Percentiles rank a stretch among this genome's conserved stretches.
These are phyloP conservation scores for Phytophthora agathidicida DNA, from an alignment of 352 stramenopile genomes.

Conservation along the genomic window DNA sequence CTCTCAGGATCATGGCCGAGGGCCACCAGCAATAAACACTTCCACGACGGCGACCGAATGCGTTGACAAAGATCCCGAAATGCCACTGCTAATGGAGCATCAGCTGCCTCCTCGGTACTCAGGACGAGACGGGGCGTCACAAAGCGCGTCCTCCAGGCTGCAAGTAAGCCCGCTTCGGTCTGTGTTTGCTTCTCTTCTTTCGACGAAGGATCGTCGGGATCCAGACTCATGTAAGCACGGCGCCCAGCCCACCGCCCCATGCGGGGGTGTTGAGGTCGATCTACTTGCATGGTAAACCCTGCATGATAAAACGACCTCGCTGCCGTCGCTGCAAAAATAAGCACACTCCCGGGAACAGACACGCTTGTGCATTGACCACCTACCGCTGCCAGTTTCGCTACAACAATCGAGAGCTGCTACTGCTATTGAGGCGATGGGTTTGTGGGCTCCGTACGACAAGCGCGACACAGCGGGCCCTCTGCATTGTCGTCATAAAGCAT, in stretches of 20 bases:
- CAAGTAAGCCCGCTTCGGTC: conserved; percentile 7
- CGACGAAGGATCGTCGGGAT: not conserved
- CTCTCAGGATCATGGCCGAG: conserved; percentile 26
- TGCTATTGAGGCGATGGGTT: too few relatives aligned
- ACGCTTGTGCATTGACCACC: too few relatives aligned
- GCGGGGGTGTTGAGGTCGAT: conserved; percentile 1
- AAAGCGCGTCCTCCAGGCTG: conserved; percentile 11
- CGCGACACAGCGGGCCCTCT: too few relatives aligned
- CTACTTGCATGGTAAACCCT: conserved; percentile 22
- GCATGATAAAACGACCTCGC: too few relatives aligned
- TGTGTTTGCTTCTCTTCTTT: conserved; percentile 23
- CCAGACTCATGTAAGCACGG: conserved; percentile 15
- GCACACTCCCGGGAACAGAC: too few relatives aligned
- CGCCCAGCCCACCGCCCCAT: not conserved
- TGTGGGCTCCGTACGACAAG: too few relatives aligned
- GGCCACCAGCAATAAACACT: conserved; percentile 17
- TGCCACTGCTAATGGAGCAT: conserved; percentile 13
- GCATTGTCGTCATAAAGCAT: too few relatives aligned
- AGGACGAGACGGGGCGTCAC: conserved; percentile 23
- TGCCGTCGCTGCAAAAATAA: conserved; percentile 23
- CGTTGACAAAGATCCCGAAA: conserved; percentile 20
- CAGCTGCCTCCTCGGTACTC: conserved; percentile 10
- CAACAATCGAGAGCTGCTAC: too few relatives aligned
- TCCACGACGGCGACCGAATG: conserved; percentile 19
- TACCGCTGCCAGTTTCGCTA: not conserved